phyloP scores from a whole-genome alignment of 1,139 yeast genomes.

The Insectozyma bohioensis region DNA sequence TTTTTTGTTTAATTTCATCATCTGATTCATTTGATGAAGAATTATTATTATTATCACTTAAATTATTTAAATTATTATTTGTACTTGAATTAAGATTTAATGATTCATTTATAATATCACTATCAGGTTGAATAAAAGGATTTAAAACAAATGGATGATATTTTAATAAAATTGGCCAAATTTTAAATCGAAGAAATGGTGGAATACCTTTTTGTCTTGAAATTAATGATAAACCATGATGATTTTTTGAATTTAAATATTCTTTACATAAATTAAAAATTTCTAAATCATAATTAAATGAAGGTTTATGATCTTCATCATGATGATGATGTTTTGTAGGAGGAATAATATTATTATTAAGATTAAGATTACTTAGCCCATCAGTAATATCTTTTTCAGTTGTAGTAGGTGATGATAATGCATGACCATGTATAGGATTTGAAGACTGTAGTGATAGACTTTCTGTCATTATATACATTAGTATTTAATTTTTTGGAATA shows the following conservation, averaged over 20 bases:
- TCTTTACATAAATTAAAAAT: constrained; percentile 36
- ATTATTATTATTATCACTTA: no score
- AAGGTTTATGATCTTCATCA: constrained; percentile 28
- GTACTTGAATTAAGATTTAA: constrained; percentile 10
- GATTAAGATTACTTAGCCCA: no score
- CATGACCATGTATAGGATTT: no score
- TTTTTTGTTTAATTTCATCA: constrained; percentile 30
- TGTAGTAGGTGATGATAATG: no score
- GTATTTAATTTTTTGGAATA: no score
- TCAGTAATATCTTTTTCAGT: no score
- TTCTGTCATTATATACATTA: no score
- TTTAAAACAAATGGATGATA: constrained; percentile 82
- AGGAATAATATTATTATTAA: no score
- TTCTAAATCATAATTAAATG: constrained; percentile 43
- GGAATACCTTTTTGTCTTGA: constrained; percentile 88
- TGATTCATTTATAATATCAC: constrained; percentile 17
- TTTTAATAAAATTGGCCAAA: constrained; percentile 82
- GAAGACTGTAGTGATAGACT: no score
- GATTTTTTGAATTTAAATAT: constrained; percentile 52
- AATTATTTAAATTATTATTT: constrained; percentile 3
- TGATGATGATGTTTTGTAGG: no score
- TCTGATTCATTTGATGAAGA: constrained; percentile 15
- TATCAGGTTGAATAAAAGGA: constrained; percentile 69
- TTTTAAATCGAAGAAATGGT: constrained; percentile 70
- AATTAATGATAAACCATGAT: constrained; percentile 70